Percentiles rank a stretch among this genome's conserved stretches.
phyloP scores from a whole-genome alignment of 225 moss, liverwort and hornwort genomes.

The Polytrichum formosum region DNA sequence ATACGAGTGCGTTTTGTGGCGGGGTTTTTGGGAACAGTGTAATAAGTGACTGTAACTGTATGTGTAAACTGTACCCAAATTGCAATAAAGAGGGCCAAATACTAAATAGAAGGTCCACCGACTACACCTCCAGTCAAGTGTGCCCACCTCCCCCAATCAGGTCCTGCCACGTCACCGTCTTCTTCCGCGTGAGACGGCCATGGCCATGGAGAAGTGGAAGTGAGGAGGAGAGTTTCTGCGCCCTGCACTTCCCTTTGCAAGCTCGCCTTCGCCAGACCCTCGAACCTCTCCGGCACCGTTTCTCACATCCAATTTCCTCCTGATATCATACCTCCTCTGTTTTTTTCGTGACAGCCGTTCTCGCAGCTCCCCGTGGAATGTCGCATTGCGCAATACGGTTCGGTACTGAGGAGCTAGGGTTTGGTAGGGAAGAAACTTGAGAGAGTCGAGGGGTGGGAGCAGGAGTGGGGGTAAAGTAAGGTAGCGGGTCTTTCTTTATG shows the following conservation, averaged over 20 bases:
- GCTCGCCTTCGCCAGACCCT: background rate
- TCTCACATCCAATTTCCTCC: background rate
- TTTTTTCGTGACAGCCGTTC: background rate
- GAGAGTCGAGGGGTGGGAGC: background rate
- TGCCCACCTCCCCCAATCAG: no score
- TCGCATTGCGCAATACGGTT: constrained; percentile 3
- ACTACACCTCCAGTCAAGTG: no score
- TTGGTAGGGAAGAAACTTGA: background rate
- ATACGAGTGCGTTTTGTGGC: no score
- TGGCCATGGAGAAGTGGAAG: no score
- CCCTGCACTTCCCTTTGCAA: background rate
- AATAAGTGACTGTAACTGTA: no score
- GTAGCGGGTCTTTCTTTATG: background rate
- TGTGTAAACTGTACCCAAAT: no score
- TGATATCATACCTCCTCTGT: background rate
- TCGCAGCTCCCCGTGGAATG: constrained; percentile 1
- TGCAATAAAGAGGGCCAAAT: no score
- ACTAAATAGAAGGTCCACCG: no score
- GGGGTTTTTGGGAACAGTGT: no score
- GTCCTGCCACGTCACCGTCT: background rate
- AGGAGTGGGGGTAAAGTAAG: background rate
- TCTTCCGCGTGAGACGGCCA: background rate
- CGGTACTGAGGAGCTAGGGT: constrained; percentile 7
- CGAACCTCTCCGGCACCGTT: background rate
- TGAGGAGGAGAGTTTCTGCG: no score